A percentile compares a stretch with the other conserved stretches of the same genome.
phyloP scores from a whole-genome alignment of 768 basidiomycete species.

The Lyophyllum semitale region DNA sequence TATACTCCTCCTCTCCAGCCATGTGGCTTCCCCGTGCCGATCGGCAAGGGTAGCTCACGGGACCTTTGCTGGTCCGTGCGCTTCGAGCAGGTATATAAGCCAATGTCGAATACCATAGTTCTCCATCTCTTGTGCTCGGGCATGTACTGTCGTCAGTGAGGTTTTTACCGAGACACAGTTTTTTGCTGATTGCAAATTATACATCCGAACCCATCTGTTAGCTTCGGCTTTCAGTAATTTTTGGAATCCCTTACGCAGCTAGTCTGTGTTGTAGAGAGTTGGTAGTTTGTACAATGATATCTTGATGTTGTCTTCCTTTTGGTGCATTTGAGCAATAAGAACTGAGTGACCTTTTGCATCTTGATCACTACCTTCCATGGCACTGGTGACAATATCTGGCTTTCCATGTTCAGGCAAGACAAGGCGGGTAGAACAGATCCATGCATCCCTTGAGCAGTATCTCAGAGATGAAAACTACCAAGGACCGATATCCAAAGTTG shows the following conservation, averaged over 20 bases:
- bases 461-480: slow-evolving; percentile 50
- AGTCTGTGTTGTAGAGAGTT: slow-evolving; percentile 13
- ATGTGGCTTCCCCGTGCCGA: neutral
- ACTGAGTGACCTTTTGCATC: neutral
- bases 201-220: slow-evolving; percentile 93
- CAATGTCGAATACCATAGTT: slow-evolving; percentile 13
- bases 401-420: slow-evolving; percentile 90
- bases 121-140: slow-evolving; percentile 90
- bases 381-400: slow-evolving; percentile 88
- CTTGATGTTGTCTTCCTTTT: neutral
- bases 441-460: slow-evolving; percentile 51
- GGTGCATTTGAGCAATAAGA: neutral
- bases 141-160: slow-evolving; percentile 95
- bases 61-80: slow-evolving; percentile 55
- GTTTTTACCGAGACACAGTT: slow-evolving; percentile 94
- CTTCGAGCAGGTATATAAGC: slow-evolving; percentile 42
- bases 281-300: neutral
- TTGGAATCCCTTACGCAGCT: slow-evolving; percentile 52
- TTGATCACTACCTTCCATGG: slow-evolving; percentile 55
- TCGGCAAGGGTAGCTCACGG: slow-evolving; percentile 1
- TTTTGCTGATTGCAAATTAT: slow-evolving; percentile 97
- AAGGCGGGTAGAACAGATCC: slow-evolving; percentile 66
- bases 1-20: no score
- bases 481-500: slow-evolving; percentile 48
- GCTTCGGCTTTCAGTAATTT: slow-evolving; percentile 92